These are phyloP conservation scores for Fusarium sp. DNA, from an alignment of 2,329 filamentous ascomycete genomes.

Conservation along the genomic window DNA sequence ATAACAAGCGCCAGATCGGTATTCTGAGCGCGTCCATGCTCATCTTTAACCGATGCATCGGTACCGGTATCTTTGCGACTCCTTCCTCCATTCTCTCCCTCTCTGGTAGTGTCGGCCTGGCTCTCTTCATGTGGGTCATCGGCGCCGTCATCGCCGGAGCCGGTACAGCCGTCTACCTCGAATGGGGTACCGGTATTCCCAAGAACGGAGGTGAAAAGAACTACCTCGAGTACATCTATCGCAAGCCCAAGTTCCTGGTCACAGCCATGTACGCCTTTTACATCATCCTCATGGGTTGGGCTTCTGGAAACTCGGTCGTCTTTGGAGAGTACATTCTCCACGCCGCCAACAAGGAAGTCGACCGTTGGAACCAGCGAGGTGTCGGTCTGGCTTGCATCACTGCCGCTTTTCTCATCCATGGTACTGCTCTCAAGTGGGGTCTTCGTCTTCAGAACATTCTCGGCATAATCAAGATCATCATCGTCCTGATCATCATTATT, in stretches of 20 bases:
- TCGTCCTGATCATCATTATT: constrained; percentile 74
- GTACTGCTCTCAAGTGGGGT: constrained; percentile 73
- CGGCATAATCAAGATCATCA: constrained; percentile 73
- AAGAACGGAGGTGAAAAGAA: constrained; percentile 76
- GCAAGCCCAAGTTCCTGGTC: constrained; percentile 69
- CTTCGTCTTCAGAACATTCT: constrained; percentile 75
- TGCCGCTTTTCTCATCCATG: constrained; percentile 74
- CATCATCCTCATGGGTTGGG: constrained; percentile 73
- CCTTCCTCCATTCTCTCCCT: constrained; percentile 68
- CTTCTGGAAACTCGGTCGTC: constrained; percentile 74
- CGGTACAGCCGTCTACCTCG: constrained; percentile 74
- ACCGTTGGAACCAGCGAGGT: constrained; percentile 75
- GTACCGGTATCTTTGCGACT: constrained; percentile 76
- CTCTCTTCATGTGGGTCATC: constrained; percentile 72
- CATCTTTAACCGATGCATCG: constrained; percentile 75
- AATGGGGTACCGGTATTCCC: constrained; percentile 74
- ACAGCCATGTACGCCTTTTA: constrained; percentile 73
- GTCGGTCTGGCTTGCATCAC: constrained; percentile 77
- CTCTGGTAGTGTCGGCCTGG: constrained; percentile 71
- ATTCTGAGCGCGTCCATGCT: constrained; percentile 67
- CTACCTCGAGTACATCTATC: constrained; percentile 74
- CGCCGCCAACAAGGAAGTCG: constrained; percentile 71
- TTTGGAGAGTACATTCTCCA: constrained; percentile 79
- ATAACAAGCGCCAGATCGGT: constrained; percentile 67
- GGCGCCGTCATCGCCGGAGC: constrained; percentile 72